Conservation (phyloP, 192 early-diverging fungal species). For the Lobosporangium transversale region DNA sequence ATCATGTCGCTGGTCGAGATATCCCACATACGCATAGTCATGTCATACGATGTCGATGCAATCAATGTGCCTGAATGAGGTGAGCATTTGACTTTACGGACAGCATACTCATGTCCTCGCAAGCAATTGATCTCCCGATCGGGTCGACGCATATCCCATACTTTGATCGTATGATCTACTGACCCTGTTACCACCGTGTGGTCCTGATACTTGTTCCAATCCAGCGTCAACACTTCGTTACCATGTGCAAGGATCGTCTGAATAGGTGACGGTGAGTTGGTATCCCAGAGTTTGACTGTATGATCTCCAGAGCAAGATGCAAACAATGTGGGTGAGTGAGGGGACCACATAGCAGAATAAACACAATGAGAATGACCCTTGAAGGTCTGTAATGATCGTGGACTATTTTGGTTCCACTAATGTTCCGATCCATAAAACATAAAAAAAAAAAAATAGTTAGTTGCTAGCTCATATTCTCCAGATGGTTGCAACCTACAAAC, state of each 20-base stretch:
- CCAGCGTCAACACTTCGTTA: slow-evolving; percentile 89
- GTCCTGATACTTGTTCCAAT: slow-evolving; percentile 97
- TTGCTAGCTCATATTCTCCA: too few relatives aligned
- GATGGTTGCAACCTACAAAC: too few relatives aligned
- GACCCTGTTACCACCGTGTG: slow-evolving; percentile 87
- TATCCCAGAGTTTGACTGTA: slow-evolving; percentile 92
- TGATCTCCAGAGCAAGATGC: slow-evolving; percentile 93
- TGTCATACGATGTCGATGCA: slow-evolving; percentile 92
- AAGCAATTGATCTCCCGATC: slow-evolving; percentile 78
- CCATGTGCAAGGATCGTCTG: slow-evolving; percentile 81
- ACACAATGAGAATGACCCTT: slow-evolving; percentile 93
- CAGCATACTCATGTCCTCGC: slow-evolving; percentile 91
- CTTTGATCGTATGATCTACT: slow-evolving; percentile 87
- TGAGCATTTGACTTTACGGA: slow-evolving; percentile 90
- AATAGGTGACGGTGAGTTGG: slow-evolving; percentile 69
- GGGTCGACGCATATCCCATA: slow-evolving; percentile 91
- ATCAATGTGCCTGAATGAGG: slow-evolving; percentile 87
- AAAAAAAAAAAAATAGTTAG: background rate
- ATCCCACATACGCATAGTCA: slow-evolving; percentile 97
- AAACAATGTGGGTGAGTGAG: slow-evolving; percentile 77
- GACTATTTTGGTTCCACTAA: slow-evolving; percentile 89
- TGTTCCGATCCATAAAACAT: background rate
- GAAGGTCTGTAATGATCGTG: slow-evolving; percentile 83
- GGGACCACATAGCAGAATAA: slow-evolving; percentile 91
- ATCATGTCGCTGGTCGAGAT: slow-evolving; percentile 62